phyloP scores from a whole-genome alignment of 129 eudicot genomes.

The Lactuca sativa region DNA sequence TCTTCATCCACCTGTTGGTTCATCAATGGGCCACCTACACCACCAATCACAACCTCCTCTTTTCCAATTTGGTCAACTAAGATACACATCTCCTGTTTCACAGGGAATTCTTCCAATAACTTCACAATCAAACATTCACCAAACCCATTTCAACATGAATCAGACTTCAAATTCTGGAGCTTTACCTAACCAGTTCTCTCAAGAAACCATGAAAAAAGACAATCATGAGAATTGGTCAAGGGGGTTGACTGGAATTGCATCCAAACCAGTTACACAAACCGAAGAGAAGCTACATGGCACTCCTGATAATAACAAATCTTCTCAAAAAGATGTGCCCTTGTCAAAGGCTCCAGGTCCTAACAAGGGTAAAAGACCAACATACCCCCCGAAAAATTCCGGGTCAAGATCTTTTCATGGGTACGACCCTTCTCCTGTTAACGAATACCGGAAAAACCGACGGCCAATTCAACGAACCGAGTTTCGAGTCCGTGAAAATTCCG shows the following conservation, averaged over 20 bases:
- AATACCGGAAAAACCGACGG: constrained; percentile 65
- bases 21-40: constrained; percentile 67
- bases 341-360: constrained; percentile 49
- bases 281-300: constrained; percentile 34
- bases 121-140: constrained; percentile 61
- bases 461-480: constrained; percentile 75
- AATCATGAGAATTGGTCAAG: constrained; percentile 32
- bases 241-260: constrained; percentile 25
- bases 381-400: constrained; percentile 48
- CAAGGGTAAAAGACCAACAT: constrained; percentile 53
- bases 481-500: constrained; percentile 62
- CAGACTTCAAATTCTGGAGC: constrained; percentile 39
- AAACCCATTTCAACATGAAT: constrained; percentile 42
- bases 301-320: constrained; percentile 21
- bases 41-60: constrained; percentile 72
- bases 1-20: constrained; percentile 69
- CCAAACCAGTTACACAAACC: constrained; percentile 26
- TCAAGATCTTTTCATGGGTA: constrained; percentile 45
- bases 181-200: constrained; percentile 41
- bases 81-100: constrained; percentile 68
- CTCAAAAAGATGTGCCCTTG: constrained; percentile 40
- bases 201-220: constrained; percentile 41
- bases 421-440: constrained; percentile 44
- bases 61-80: constrained; percentile 93
- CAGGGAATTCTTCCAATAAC: constrained; percentile 76